phyloP scores from a whole-genome alignment of 129 eudicot species.

The Centrapalus pauciflorus region DNA sequence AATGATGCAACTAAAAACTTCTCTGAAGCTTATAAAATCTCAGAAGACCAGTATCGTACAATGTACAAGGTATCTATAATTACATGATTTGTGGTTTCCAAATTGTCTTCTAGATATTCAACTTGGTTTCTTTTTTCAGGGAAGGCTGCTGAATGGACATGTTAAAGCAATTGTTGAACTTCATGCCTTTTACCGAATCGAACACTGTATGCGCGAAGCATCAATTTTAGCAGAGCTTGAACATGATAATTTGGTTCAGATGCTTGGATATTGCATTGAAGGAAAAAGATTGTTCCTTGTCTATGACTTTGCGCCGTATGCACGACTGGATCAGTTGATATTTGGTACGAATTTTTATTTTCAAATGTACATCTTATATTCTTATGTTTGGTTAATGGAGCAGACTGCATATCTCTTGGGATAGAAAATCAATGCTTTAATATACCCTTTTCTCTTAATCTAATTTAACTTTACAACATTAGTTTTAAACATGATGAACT shows the following conservation, averaged over 20 bases:
- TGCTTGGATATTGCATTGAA: slow-evolving; percentile 11
- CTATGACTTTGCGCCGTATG: background rate
- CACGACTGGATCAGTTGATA: background rate
- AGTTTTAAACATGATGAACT: background rate
- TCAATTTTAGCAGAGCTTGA: background rate
- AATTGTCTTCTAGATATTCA: background rate
- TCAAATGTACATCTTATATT: background rate
- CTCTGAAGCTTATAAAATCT: background rate
- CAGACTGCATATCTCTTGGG: background rate
- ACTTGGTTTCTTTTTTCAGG: slow-evolving; percentile 1
- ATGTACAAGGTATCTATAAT: slow-evolving; percentile 3
- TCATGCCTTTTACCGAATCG: no score
- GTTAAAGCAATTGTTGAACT: background rate
- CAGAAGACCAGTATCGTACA: background rate
- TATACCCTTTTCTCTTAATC: background rate
- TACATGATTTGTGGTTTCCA: background rate
- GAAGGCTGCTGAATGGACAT: slow-evolving; percentile 8
- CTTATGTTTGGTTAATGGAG: background rate
- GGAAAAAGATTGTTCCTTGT: background rate
- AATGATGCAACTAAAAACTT: background rate
- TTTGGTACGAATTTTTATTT: background rate
- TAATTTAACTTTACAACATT: background rate
- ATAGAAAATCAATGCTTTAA: background rate
- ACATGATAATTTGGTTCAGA: slow-evolving; percentile 6
- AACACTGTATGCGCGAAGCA: background rate